phyloP scores from a whole-genome alignment of 768 basidiomycete genomes.

The Pleurotus citrinopileatus region DNA sequence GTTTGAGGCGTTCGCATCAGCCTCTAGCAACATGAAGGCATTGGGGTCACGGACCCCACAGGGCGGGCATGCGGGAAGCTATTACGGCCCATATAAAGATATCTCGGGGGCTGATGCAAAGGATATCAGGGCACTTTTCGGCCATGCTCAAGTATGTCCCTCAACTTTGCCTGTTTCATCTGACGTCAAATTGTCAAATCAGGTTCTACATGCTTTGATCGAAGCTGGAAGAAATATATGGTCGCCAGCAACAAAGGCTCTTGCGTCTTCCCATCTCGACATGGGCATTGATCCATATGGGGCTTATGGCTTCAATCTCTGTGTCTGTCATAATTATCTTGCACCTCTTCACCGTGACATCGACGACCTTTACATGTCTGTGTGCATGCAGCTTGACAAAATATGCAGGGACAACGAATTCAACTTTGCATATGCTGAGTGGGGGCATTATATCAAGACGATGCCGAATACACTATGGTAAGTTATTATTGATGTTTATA shows the following conservation, averaged over 20 bases:
- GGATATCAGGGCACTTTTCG: background rate
- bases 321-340: background rate
- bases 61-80: background rate
- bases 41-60: too few relatives aligned
- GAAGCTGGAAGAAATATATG: background rate
- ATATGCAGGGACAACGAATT: background rate
- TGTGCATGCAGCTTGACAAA: constrained; percentile 1
- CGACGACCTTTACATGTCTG: background rate
- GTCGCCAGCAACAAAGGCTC: background rate
- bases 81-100: too few relatives aligned
- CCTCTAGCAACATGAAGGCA: too few relatives aligned
- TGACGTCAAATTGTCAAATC: background rate
- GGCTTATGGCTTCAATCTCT: background rate
- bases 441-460: too few relatives aligned
- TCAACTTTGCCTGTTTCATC: background rate
- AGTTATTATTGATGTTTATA: too few relatives aligned
- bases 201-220: background rate
- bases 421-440: too few relatives aligned
- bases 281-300: background rate
- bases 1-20: too few relatives aligned
- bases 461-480: too few relatives aligned
- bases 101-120: background rate
- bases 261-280: too few relatives aligned
- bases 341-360: background rate
- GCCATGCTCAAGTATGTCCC: background rate